Base-by-base conservation (phyloP, 1,284 basidiomycete species). In the Ganoderma multipileum region DNA sequence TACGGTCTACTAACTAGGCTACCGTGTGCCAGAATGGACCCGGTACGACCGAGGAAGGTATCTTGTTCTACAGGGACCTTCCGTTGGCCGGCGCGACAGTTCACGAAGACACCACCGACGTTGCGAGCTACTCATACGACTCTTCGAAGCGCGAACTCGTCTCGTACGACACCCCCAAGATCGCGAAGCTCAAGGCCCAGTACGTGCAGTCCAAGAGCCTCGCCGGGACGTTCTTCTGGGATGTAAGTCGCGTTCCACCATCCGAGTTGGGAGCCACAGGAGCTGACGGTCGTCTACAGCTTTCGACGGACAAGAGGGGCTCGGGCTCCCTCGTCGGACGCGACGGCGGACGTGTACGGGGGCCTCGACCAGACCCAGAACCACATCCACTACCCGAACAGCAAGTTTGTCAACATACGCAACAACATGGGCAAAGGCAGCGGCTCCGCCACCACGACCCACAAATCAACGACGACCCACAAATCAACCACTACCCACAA, bases 91-190 rank as follows among this genome's bases (percentile, higher is more conserved):
- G 87, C 11, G 83, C 87, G 0, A 73, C 83, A 63, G 89, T 94
- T 54, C 84, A 86, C 75, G 90, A 94, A 77, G 94, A 97, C 79
- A 81, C 85, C 16, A 87, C 85, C 9, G 88, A 93, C 71, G 89
- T 94, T 20, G 86, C 93, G 1, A 90, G 89, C 66, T 96, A 91
- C 79, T 93, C 90, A 23, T 95, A 94, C 79, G 90, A 96, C 77
- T 79, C 88, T 47, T 79, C 80, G 28, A 89, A 83, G 77, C 79
- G 81, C 72, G 89, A 92, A 76, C 79, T 88, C 41, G 89, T 97
- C 61, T 91, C 90, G 8, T 97, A 96, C 80, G 96, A 98, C 76
- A 91, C 90, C 0, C 91, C 91, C 2, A 81, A 88, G 70, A 91
- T 95, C 71, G 90, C 90, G 52, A 82, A 81, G 38, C 79, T 87